Base-by-base conservation (phyloP, 78 protist species). In the Isochrysis galbana region DNA sequence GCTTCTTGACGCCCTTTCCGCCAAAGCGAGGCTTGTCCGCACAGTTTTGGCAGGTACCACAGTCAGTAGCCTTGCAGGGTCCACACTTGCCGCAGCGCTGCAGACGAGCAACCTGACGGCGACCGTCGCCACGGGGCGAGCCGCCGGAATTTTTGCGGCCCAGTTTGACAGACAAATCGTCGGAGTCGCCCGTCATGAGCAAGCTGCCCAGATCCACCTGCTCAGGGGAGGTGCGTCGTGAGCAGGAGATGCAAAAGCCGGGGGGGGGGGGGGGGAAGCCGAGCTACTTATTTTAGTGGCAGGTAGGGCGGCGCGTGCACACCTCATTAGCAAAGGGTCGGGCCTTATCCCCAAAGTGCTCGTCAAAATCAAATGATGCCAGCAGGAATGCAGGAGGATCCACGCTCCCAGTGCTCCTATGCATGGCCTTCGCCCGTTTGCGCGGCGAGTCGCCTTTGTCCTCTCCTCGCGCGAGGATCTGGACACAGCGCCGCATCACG, bases 1-100 rank as follows among this genome's bases (percentile, higher is more conserved):
- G 82, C 82, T 72, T 72, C 42, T 72, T 72, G 22, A 72, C 82
- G 41, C 82, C 82, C 22, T 34, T 72, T 19, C 82, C 82, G 36
- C 82, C 82, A 17, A 72, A 72, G 22, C 41, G 36, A 19, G 82
- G 82, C 82, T 72, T 72, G 82, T 72, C 82, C 32, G 82, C 82
- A 41, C 82, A 72, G 41, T 72, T 72, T 3, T 72, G 82, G 82
- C 82, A 72, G 14, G 21, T 2, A 14, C 82, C 82, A 17, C 82
- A 72, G 82, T 72, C 82, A 41, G 5, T 3, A 19, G 32, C 44
- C 44, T 72, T 72, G 41, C 82, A 72, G 23, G 82, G 42, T 19
- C 2, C 44, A 41, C 82, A 72, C 82, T 72, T 72, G 82, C 82
- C 82, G 41, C 82, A 72, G 39, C 82, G 82, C 14, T 34, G 82